A percentile compares a stretch with the other conserved stretches of the same genome.
phyloP scores from a whole-genome alignment of 805 yeast species.

The Tetrapisispora taiwanensis region DNA sequence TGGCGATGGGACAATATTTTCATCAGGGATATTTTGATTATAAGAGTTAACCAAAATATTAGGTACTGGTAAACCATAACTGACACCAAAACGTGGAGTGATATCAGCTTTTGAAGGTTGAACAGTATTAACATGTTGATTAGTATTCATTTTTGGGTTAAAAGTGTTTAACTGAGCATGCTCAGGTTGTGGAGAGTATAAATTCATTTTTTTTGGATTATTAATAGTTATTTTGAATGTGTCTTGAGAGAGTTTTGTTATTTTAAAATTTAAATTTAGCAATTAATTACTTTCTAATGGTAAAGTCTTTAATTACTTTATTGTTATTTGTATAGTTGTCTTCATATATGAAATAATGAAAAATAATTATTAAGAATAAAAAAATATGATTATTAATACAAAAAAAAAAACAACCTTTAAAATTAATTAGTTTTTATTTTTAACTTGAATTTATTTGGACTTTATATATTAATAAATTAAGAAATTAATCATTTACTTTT shows the following conservation, averaged over 20 bases:
- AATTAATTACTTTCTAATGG: no score
- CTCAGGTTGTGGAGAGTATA: conserved; percentile 28
- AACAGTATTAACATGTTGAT: not conserved
- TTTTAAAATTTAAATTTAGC: not conserved
- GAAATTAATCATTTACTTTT: no score
- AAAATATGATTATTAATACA: no score
- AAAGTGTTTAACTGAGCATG: conserved; percentile 20
- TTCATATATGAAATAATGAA: no score
- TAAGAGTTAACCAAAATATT: not conserved
- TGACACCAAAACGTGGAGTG: not conserved
- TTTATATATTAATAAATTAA: no score
- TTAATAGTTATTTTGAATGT: not conserved
- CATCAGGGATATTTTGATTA: conserved; percentile 13
- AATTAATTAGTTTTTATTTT: no score
- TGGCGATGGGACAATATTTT: conserved; percentile 25
- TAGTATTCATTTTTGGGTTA: not conserved
- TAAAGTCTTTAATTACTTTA: no score
- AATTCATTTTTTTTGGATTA: conserved; percentile 13
- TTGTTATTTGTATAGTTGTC: no score
- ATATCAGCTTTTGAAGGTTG: not conserved
- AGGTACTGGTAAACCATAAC: conserved; percentile 1
- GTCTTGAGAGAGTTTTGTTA: not conserved
- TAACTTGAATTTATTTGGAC: no score
- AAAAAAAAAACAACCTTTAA: no score
- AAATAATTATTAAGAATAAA: no score